Evolutionary conservation across 169 alveolate species (phyloP), one percentile per base, ranked within the genome.

Genomic region (Babesia gibsoni): DNA sequence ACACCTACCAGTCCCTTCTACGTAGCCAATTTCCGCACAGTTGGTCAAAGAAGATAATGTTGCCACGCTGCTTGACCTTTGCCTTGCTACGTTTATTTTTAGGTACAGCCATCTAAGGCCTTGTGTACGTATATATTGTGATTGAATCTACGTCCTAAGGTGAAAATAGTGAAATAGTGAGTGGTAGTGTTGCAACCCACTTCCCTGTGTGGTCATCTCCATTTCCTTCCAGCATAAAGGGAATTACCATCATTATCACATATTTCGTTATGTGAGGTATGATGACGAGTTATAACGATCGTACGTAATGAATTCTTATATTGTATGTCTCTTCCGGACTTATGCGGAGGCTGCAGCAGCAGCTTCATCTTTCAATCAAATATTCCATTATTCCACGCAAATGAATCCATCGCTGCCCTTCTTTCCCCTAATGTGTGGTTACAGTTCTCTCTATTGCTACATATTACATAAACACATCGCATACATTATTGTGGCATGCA

Each of bases 21-120:
- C 89, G 53, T 16, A 63, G 70, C 92, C 92, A 86, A 53, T 86
- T 86, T 18, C 92, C 92, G 37, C 88, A 82, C 25, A 86, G 74
- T 57, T 81, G 84, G 39, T 86, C 92, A 58, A 86, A 86, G 64
- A 86, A 86, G 58, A 86, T 86, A 4, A 84, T 86, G 59, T 86
- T 86, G n/a, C 88, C 78, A 42, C 90, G 63, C 63, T 82, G 82
- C 50, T 82, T 86, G 29, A 84, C 82, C 65, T 86, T 86, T 41
- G 68, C 69, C 54, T 68, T 67, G 63, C 89, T 86, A 49, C 89
- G 69, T 45, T 80, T 74, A 66, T 73, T 86, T 67, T 86, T 86
- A 25, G 92, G 92, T 18, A 82, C 92, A 46, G 92, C 92, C 92
- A 86, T 86, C 4, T 22, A 30, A 22, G 4, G 22, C 2, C 12